Evolutionary conservation across 805 yeast species (phyloP), one percentile per base, ranked within the genome.

Genomic region (Schwanniomyces pseudopolymorphus): DNA sequence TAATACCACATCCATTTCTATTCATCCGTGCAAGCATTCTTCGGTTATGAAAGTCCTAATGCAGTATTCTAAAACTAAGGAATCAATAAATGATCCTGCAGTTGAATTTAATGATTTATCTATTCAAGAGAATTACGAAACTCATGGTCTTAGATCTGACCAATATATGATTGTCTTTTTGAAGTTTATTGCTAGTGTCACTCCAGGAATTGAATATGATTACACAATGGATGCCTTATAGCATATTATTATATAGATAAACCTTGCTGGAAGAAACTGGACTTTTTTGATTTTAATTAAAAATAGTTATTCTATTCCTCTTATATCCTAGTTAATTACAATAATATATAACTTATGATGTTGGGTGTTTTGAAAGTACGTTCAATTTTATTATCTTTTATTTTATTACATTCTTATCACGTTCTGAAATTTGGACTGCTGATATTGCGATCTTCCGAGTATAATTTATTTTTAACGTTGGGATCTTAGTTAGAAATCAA

Each of bases 191-290:
- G 87, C 97, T 7, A 89, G 97, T 70, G 98, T 94, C 7, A 91
- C 96, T 1, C 99, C 99, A 0, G 96, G 97, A 14, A 91, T 94
- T 46, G 96, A 92, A 69, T 95, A 92, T 66, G 99, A 94, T 59
- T 90, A 90, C 63, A 94, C 99, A n/a, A 94, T 92, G 97, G 91
- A 90, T 64, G 97, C 96, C 1, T 80, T 87, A 20, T 59, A 85
- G 25, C 27, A 31, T 28, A 22, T 16, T 28, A 10, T 40, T 21
- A 11, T 20, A 37, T 37, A 37, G 39, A 37, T 33, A 21, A 21
- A 24, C 27, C 10, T 37, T 6, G 3, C 13, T 13, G 27, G 26
- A 37, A 21, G 39, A 21, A 37, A 24, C 39, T 20, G 39, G 27
- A 21, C 27, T 24, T 24, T 37, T 37, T 37, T 24, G 39, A 25